phyloP scores from a whole-genome alignment of 2,329 filamentous ascomycete species.

The Leptographium radiaticola region DNA sequence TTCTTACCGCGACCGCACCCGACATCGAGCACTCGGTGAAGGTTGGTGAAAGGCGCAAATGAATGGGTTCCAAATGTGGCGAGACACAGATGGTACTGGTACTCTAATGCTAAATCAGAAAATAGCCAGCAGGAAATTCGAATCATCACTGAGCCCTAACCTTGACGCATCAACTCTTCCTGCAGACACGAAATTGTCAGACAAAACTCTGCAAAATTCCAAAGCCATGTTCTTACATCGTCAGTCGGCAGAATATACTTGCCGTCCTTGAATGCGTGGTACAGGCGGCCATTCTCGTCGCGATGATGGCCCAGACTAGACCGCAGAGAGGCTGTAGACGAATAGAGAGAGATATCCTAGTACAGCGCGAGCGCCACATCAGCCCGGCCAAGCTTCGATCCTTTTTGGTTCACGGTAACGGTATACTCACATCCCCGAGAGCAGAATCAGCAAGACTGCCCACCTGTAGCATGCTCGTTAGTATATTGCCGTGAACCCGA shows the following conservation, averaged over 20 bases:
- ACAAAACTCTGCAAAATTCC: neutral
- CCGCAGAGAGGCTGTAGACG: conserved; percentile 19
- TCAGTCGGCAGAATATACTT: conserved; percentile 25
- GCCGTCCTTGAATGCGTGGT: conserved; percentile 25
- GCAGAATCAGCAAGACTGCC: conserved; percentile 13
- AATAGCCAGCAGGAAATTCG: neutral
- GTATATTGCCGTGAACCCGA: neutral
- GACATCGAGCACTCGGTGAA: conserved; percentile 32
- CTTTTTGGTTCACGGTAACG: neutral
- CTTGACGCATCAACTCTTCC: conserved; percentile 23
- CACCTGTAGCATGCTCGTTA: neutral
- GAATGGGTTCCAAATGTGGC: conserved; percentile 29
- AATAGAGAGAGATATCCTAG: conserved; percentile 18
- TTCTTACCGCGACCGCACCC: conserved; percentile 34
- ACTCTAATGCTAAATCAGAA: conserved; percentile 9
- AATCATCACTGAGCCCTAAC: conserved; percentile 6
- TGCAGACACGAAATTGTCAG: neutral
- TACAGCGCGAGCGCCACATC: neutral
- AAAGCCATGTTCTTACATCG: conserved; percentile 13
- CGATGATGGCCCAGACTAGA: conserved; percentile 17
- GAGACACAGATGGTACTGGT: conserved; percentile 24
- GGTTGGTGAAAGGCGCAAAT: conserved; percentile 28
- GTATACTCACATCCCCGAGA: conserved; percentile 16
- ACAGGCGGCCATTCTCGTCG: conserved; percentile 24
- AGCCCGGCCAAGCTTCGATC: neutral